These are phyloP conservation scores for Euptelea pleiosperma DNA, from an alignment of 164 flowering plant genomes.

Conservation along the genomic window DNA sequence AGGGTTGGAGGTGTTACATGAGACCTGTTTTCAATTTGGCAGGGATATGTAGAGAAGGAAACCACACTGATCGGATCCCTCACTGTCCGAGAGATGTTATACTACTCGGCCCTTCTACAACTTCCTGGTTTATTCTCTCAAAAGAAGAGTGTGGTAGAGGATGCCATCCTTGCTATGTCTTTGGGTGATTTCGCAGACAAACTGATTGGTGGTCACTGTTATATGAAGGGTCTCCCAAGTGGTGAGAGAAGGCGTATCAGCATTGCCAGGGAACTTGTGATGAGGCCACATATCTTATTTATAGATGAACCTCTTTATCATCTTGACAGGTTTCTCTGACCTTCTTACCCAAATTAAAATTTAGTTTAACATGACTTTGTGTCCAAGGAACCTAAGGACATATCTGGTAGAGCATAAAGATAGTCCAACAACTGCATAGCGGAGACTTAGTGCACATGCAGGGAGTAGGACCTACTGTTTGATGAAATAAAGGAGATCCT, in stretches of 20 bases:
- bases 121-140: constrained; percentile 90
- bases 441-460: background rate
- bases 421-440: background rate
- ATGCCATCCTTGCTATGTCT: constrained; percentile 94
- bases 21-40: constrained; percentile 9
- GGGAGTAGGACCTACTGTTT: background rate
- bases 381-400: background rate
- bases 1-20: constrained; percentile 2
- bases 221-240: constrained; percentile 78
- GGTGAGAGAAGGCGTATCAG: constrained; percentile 96
- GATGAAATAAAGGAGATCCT: too few species aligned
- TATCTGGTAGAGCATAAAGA: background rate
- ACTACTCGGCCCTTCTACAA: constrained; percentile 89
- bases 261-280: constrained; percentile 97
- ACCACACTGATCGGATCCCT: constrained; percentile 81
- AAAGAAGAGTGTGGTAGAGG: constrained; percentile 84
- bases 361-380: too few species aligned
- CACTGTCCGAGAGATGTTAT: constrained; percentile 89
- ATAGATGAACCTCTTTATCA: constrained; percentile 99
- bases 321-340: constrained; percentile 78
- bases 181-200: constrained; percentile 83
- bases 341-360: too few species aligned
- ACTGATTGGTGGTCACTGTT: constrained; percentile 93
- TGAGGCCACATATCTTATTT: constrained; percentile 85
- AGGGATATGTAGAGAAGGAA: constrained; percentile 95